phyloP scores from a whole-genome alignment of 768 basidiomycete genomes.

The Sistotremastrum suecicum region DNA sequence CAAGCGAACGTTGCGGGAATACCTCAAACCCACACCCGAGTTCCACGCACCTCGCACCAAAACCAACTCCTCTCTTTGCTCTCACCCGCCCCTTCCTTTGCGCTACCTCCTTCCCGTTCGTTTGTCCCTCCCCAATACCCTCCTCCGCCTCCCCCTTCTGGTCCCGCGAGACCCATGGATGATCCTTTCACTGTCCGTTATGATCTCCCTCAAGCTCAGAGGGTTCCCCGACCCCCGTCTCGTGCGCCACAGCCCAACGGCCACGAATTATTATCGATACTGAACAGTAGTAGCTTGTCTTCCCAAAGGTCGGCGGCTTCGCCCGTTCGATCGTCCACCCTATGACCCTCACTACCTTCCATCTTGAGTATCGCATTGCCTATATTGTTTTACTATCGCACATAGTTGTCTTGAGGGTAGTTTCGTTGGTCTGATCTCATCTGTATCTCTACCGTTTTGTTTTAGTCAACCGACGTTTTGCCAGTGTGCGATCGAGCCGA shows the following conservation, averaged over 20 bases:
- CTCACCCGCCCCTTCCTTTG: slow-evolving; percentile 2
- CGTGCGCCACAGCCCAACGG: no score
- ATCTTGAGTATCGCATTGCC: no score
- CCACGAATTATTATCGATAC: no score
- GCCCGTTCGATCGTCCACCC: no score
- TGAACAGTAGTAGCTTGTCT: no score
- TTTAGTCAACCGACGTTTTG: neutral
- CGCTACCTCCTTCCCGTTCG: slow-evolving; percentile 6
- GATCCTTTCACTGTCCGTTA: neutral
- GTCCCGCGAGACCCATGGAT: neutral
- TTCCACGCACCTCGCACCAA: neutral
- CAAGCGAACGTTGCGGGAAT: no score
- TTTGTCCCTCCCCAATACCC: slow-evolving; percentile 19
- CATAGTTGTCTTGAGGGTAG: slow-evolving; percentile 10
- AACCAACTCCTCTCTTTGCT: slow-evolving; percentile 8
- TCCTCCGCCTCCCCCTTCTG: slow-evolving; percentile 1
- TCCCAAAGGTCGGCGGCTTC: no score
- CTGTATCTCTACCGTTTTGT: neutral
- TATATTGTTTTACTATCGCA: neutral
- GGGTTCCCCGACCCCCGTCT: no score
- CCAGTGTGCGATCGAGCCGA: neutral
- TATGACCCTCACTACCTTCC: no score
- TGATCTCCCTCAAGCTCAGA: neutral
- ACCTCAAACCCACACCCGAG: no score
- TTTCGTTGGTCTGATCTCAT: slow-evolving; percentile 16